These are phyloP conservation scores for Solidago caesia DNA, from an alignment of 129 eudicot species.

Conservation along the genomic window DNA sequence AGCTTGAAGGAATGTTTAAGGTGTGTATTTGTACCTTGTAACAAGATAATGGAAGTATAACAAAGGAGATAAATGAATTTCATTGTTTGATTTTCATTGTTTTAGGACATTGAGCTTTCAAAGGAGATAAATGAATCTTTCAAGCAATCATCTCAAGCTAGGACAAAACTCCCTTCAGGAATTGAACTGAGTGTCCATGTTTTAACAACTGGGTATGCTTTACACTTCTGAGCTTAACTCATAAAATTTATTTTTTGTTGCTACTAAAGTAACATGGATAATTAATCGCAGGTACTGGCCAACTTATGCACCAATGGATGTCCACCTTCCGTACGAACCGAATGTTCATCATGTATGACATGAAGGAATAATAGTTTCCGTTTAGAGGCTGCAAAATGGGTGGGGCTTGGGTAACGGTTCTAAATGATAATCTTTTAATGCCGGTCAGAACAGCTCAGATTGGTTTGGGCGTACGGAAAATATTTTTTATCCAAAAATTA, in stretches of 20 bases:
- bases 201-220: slow-evolving; percentile 83
- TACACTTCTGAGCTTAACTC: slow-evolving; percentile 9
- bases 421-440: background rate
- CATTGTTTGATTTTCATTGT: background rate
- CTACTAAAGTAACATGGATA: slow-evolving; percentile 13
- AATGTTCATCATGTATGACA: slow-evolving; percentile 84
- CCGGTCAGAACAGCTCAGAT: background rate
- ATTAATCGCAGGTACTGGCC: slow-evolving; percentile 87
- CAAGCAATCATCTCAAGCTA: slow-evolving; percentile 96
- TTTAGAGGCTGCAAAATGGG: background rate
- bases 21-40: slow-evolving; percentile 32
- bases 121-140: slow-evolving; percentile 95
- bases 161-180: slow-evolving; percentile 93
- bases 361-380: background rate
- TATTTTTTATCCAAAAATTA: too few species aligned
- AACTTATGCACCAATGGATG: slow-evolving; percentile 99
- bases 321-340: slow-evolving; percentile 93
- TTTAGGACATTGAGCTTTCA: slow-evolving; percentile 88
- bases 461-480: slow-evolving; percentile 61
- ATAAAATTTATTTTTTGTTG: background rate
- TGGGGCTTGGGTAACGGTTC: background rate
- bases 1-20: slow-evolving; percentile 99
- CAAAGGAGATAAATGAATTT: background rate
- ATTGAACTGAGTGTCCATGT: slow-evolving; percentile 98
- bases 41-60: background rate